Evolutionary conservation across 768 basidiomycete genomes (phyloP).

Genomic region (Boletus sp.): DNA sequence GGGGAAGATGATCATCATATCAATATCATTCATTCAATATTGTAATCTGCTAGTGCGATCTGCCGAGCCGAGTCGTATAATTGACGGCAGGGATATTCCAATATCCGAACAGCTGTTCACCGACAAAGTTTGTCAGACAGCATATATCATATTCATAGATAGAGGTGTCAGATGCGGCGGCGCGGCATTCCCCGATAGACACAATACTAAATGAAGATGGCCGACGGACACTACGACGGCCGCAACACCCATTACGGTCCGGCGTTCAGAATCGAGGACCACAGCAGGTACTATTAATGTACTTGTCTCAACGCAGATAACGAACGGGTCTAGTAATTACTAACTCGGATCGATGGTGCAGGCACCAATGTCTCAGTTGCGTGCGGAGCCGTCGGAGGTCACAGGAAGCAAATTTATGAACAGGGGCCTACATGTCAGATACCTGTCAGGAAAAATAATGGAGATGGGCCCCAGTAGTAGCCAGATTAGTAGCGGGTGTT

Average conservation of each 20-base stretch:
- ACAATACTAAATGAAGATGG: background rate
- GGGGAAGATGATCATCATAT: background rate
- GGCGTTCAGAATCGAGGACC: background rate
- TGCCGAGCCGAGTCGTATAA: background rate
- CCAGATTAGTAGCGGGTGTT: background rate
- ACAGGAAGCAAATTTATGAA: slow-evolving; percentile 4
- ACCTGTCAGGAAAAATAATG: background rate
- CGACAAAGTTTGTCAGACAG: background rate
- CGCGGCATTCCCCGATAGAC: slow-evolving; percentile 7
- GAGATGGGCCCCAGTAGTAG: background rate
- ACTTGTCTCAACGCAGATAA: background rate
- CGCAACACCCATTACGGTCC: background rate
- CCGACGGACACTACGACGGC: background rate
- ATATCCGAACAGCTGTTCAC: background rate
- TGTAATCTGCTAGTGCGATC: background rate
- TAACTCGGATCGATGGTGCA: background rate
- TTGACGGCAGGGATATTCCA: background rate
- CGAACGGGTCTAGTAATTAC: background rate
- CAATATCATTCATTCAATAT: background rate
- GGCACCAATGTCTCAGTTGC: slow-evolving; percentile 13
- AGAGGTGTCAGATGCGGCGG: background rate
- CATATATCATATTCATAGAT: slow-evolving; percentile 5
- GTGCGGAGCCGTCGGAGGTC: slow-evolving; percentile 1
- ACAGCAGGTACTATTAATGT: too few relatives aligned
- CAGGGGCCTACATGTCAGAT: slow-evolving; percentile 1